Evolutionary conservation across 306 rosid species (phyloP).

Genomic region (Lagenaria siceraria): DNA sequence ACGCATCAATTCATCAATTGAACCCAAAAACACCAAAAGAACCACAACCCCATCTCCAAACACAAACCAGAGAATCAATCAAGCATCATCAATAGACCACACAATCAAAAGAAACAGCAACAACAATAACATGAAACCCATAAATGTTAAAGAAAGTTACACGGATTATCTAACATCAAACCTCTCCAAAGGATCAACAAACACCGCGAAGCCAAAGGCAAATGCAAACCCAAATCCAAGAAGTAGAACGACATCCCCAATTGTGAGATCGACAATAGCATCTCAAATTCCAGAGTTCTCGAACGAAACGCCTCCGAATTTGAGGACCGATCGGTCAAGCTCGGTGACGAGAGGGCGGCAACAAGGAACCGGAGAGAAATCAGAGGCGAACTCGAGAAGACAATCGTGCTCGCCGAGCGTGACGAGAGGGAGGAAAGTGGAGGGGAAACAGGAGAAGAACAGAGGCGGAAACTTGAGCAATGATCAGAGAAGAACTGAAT

Average conservation of each 20-base stretch:
- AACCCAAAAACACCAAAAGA: conserved; percentile 14
- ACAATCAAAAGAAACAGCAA: conserved; percentile 4
- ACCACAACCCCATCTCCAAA: conserved; percentile 4
- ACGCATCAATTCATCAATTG: background rate
- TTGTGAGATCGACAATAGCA: conserved; percentile 27
- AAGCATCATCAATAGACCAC: background rate
- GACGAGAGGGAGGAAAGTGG: conserved; percentile 31
- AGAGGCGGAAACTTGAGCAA: conserved; percentile 14
- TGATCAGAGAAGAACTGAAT: conserved; percentile 11
- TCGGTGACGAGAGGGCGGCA: conserved; percentile 43
- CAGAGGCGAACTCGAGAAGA: conserved; percentile 18
- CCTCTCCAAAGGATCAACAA: conserved; percentile 16
- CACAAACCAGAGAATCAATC: conserved; percentile 1
- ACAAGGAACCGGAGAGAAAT: background rate
- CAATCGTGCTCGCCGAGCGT: conserved; percentile 53
- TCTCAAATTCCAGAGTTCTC: conserved; percentile 28
- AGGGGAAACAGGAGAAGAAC: conserved; percentile 6
- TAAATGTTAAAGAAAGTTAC: conserved; percentile 14
- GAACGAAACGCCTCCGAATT: conserved; percentile 40
- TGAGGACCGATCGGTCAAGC: conserved; percentile 38
- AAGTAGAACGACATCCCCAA: conserved; percentile 39
- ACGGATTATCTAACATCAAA: conserved; percentile 20
- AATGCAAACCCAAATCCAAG: conserved; percentile 12
- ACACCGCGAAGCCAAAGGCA: background rate
- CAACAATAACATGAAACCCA: conserved; percentile 7